Evolutionary conservation across 352 stramenopile species (phyloP).

Genomic region (Phytopythium sindhum): DNA sequence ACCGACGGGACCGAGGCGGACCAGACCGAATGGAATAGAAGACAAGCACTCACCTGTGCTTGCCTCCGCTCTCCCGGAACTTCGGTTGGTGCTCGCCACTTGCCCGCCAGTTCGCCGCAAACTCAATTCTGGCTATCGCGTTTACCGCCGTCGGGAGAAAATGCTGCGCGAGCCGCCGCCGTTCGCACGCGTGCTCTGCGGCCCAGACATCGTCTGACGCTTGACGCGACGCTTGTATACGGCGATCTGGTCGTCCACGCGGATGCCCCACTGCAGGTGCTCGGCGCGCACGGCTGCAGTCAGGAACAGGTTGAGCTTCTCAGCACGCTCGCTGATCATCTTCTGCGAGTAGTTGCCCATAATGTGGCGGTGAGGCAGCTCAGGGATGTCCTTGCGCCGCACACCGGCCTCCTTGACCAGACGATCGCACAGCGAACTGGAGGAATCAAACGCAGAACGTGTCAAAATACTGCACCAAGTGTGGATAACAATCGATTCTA

Average conservation of each 20-base stretch:
- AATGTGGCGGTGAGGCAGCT: slow-evolving; percentile 81
- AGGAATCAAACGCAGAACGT: slow-evolving; percentile 1
- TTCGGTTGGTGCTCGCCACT: not conserved
- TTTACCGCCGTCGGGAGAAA: slow-evolving; percentile 73
- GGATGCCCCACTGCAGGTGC: slow-evolving; percentile 86
- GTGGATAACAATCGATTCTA: not conserved
- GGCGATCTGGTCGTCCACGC: slow-evolving; percentile 83
- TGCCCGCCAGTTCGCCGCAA: not conserved
- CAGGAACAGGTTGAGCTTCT: slow-evolving; percentile 86
- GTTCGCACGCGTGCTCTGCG: slow-evolving; percentile 21
- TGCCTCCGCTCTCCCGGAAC: not conserved
- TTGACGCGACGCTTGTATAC: slow-evolving; percentile 90
- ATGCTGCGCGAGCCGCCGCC: slow-evolving; percentile 46
- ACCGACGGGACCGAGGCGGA: not conserved
- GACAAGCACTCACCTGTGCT: not conserved
- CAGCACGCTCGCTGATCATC: slow-evolving; percentile 74
- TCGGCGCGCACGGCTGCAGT: slow-evolving; percentile 71
- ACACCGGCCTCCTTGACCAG: slow-evolving; percentile 84
- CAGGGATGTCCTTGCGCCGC: slow-evolving; percentile 79
- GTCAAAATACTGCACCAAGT: not conserved
- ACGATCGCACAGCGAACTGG: slow-evolving; percentile 74
- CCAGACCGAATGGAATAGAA: not conserved
- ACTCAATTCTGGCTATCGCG: not conserved
- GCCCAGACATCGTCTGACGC: slow-evolving; percentile 25
- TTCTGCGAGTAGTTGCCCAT: slow-evolving; percentile 82